Conservation (phyloP, 2,329 filamentous ascomycete species). For the Thermoascus crustaceus region DNA sequence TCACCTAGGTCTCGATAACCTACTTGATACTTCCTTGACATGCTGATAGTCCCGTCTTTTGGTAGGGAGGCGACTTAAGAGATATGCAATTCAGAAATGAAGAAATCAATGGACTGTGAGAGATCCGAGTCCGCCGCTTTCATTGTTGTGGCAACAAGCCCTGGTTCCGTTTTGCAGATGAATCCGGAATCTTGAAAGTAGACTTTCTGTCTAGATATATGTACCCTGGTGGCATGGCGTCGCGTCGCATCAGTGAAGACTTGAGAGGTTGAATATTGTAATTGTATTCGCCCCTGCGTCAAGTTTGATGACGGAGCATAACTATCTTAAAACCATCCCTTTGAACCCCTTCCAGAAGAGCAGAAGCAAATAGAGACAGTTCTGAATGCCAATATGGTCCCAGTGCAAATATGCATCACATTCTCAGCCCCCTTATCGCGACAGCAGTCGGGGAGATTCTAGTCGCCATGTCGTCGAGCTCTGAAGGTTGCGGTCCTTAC, state of each 20-base stretch:
- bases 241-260: neutral
- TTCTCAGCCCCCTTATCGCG: neutral
- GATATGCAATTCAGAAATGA: too few relatives aligned
- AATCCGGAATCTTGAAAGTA: too few relatives aligned
- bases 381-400: constrained; percentile 1
- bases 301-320: neutral
- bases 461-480: too few relatives aligned
- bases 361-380: neutral
- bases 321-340: neutral
- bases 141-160: too few relatives aligned
- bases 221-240: neutral
- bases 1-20: too few relatives aligned
- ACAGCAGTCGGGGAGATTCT: constrained; percentile 2
- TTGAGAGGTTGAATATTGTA: neutral
- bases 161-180: too few relatives aligned
- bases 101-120: too few relatives aligned
- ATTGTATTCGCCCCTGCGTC: neutral
- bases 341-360: neutral
- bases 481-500: constrained; percentile 1
- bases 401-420: neutral
- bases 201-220: too few relatives aligned
- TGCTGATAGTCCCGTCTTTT: too few relatives aligned
- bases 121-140: too few relatives aligned
- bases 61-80: too few relatives aligned
- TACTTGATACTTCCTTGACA: too few relatives aligned